These are phyloP conservation scores for Cladophialophora exuberans DNA, from an alignment of 2,329 filamentous ascomycete genomes.

Conservation along the genomic window DNA sequence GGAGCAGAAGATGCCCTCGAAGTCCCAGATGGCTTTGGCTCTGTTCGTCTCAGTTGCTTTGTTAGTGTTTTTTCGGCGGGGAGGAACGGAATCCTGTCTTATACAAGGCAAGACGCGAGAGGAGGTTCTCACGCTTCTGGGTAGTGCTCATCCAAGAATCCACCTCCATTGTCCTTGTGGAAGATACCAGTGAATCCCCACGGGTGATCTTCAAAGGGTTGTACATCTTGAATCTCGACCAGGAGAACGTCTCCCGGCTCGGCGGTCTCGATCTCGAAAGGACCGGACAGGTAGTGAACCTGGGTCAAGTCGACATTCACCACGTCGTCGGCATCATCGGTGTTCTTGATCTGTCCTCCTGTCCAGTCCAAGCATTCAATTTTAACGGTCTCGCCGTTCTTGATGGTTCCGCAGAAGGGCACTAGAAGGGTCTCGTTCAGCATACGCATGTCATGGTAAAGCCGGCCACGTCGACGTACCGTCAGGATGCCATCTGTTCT, in stretches of 20 bases:
- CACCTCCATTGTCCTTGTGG: constrained; percentile 77
- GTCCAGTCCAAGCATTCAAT: constrained; percentile 89
- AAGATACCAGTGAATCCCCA: constrained; percentile 93
- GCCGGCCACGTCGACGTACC: constrained; percentile 53
- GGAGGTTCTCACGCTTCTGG: constrained; percentile 66
- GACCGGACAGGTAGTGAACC: constrained; percentile 86
- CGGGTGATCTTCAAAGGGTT: constrained; percentile 80
- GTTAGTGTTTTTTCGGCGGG: no score
- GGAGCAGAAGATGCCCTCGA: constrained; percentile 78
- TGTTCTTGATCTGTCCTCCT: constrained; percentile 80
- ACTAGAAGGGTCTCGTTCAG: constrained; percentile 54
- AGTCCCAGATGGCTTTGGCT: constrained; percentile 76
- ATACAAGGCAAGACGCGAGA: no score
- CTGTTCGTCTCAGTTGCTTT: no score
- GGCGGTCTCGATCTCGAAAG: constrained; percentile 82
- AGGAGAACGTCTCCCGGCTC: constrained; percentile 83
- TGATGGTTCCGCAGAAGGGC: constrained; percentile 72
- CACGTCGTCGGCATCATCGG: constrained; percentile 87
- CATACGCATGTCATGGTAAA: not conserved
- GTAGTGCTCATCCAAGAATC: constrained; percentile 86
- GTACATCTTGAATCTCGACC: constrained; percentile 90
- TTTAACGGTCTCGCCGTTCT: constrained; percentile 84
- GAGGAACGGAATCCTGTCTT: no score
- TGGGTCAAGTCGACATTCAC: constrained; percentile 81
- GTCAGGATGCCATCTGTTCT: constrained; percentile 95